A percentile compares a stretch with the other conserved stretches of the same genome.
Conservation (phyloP, 1,139 yeast species). For the Yamadazyma epiphylla region DNA sequence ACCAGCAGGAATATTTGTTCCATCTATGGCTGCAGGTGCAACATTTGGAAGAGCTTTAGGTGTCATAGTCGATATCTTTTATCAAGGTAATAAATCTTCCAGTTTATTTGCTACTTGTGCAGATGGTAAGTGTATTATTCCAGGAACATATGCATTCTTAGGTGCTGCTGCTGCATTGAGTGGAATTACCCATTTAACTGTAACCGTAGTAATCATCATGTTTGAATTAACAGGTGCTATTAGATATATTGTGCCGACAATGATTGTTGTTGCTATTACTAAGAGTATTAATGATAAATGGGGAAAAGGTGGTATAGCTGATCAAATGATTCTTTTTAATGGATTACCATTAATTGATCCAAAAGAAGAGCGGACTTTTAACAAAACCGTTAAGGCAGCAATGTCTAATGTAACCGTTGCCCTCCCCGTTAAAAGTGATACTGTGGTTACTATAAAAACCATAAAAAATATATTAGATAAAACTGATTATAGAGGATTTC, state of each 20-base stretch:
- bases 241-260: slow-evolving; percentile 84
- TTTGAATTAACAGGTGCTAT: slow-evolving; percentile 95
- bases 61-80: slow-evolving; percentile 56
- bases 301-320: slow-evolving; percentile 89
- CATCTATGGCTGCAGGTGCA: slow-evolving; percentile 96
- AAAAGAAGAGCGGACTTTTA: slow-evolving; percentile 57
- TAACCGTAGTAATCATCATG: slow-evolving; percentile 92
- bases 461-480: slow-evolving; percentile 34
- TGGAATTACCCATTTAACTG: slow-evolving; percentile 89
- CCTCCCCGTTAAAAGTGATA: slow-evolving; percentile 35
- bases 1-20: slow-evolving; percentile 95
- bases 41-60: slow-evolving; percentile 89
- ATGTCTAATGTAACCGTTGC: slow-evolving; percentile 58
- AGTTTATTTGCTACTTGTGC: slow-evolving; percentile 48
- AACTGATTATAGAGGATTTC: slow-evolving; percentile 51
- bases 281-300: slow-evolving; percentile 70
- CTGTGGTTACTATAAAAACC: slow-evolving; percentile 27
- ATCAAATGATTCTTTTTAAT: slow-evolving; percentile 85
- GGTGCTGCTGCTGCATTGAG: slow-evolving; percentile 96
- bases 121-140: slow-evolving; percentile 61
- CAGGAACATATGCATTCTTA: slow-evolving; percentile 93
- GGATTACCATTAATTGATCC: slow-evolving; percentile 84
- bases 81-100: slow-evolving; percentile 39
- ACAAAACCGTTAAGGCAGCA: slow-evolving; percentile 54
- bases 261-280: slow-evolving; percentile 94